Evolutionary conservation across 441 rosid genomes (phyloP).

Genomic region (Pelargonium cotyledonis): DNA sequence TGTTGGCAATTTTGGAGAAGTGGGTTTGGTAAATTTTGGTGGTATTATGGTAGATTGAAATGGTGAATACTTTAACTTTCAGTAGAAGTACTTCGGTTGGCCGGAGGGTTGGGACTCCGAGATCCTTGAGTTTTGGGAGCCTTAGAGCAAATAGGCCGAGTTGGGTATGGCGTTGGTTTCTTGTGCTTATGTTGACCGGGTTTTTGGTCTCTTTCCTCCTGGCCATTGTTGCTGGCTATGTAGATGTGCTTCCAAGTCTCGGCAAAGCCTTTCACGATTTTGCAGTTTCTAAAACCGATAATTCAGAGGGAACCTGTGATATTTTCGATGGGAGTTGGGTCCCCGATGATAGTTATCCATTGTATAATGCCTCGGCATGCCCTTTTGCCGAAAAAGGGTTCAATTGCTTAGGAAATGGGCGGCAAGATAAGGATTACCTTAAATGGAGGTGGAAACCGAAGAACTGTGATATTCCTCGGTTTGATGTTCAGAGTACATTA

Average conservation of each 20-base stretch:
- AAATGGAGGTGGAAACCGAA: slow-evolving; percentile 71
- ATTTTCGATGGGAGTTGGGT: slow-evolving; percentile 43
- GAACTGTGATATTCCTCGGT: slow-evolving; percentile 49
- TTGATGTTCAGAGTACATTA: slow-evolving; percentile 33
- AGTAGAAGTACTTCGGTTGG: slow-evolving; percentile 52
- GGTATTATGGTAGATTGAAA: slow-evolving; percentile 30
- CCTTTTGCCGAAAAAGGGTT: slow-evolving; percentile 66
- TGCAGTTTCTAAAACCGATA: slow-evolving; percentile 28
- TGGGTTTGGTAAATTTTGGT: slow-evolving; percentile 17
- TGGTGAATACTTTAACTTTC: slow-evolving; percentile 41
- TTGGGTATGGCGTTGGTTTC: slow-evolving; percentile 42
- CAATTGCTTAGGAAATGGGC: slow-evolving; percentile 59
- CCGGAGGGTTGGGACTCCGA: slow-evolving; percentile 45
- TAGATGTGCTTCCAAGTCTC: slow-evolving; percentile 57
- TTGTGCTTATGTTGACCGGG: slow-evolving; percentile 39
- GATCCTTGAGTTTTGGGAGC: slow-evolving; percentile 32
- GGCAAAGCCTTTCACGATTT: slow-evolving; percentile 38
- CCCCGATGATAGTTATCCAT: slow-evolving; percentile 30
- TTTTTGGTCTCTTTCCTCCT: slow-evolving; percentile 40
- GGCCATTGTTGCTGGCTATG: slow-evolving; percentile 47
- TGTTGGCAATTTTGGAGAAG: slow-evolving; percentile 13
- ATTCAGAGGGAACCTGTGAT: slow-evolving; percentile 34
- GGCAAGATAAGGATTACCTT: slow-evolving; percentile 46
- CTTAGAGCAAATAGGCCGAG: slow-evolving; percentile 31
- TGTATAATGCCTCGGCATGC: slow-evolving; percentile 52